These are phyloP conservation scores for Crithidia fasciculata DNA, from an alignment of 208 protist genomes.

Conservation along the genomic window DNA sequence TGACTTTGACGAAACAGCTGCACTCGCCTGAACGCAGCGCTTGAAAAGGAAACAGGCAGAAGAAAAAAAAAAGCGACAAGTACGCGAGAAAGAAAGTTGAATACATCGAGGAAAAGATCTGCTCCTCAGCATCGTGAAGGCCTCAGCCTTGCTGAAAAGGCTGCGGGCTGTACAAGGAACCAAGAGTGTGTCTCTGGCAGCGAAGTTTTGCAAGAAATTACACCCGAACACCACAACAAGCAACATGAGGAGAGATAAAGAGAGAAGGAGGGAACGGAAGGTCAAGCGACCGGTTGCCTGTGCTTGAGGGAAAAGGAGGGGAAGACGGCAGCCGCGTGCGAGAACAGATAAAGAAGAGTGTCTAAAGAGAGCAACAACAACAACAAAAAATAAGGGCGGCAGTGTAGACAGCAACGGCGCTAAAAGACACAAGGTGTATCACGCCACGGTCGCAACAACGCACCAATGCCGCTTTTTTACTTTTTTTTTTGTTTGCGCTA, in stretches of 20 bases:
- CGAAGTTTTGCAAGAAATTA: background rate
- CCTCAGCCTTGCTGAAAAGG: no score
- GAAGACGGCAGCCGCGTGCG: no score
- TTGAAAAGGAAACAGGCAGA: background rate
- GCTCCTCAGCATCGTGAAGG: no score
- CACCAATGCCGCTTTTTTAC: background rate
- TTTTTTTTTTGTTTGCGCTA: background rate
- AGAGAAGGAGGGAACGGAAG: background rate
- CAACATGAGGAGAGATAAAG: background rate
- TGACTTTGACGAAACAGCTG: no score
- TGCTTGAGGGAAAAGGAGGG: background rate
- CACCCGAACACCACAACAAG: background rate
- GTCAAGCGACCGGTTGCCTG: no score
- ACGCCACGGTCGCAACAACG: no score
- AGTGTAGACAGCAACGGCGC: no score
- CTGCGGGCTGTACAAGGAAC: background rate
- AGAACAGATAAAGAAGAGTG: no score
- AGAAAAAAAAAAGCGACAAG: background rate
- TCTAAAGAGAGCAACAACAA: no score
- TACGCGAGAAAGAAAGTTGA: background rate
- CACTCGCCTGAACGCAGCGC: no score
- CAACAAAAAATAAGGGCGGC: no score
- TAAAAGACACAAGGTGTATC: no score
- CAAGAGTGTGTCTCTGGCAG: background rate
- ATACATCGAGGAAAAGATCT: slow-evolving; percentile 4